Percentiles rank a stretch among this genome's conserved stretches.
Conservation (phyloP, 2,329 filamentous ascomycete genomes). For the Ophiocordyceps camponoti-saundersi region DNA sequence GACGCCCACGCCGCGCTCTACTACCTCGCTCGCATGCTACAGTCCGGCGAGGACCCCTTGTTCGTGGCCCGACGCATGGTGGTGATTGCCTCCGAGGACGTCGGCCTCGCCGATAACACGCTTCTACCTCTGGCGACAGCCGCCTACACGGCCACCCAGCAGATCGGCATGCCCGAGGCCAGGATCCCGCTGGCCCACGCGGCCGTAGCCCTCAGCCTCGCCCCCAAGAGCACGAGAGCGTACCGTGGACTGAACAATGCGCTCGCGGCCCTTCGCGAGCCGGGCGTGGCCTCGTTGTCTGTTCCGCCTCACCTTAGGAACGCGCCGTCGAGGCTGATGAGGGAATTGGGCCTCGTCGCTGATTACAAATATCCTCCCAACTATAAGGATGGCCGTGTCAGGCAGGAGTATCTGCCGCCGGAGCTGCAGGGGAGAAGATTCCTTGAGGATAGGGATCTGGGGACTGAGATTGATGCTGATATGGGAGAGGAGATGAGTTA, state of each 20-base stretch:
- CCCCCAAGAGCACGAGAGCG: conserved; percentile 72
- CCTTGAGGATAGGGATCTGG: conserved; percentile 65
- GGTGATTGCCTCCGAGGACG: conserved; percentile 86
- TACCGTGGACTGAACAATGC: conserved; percentile 74
- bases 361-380: conserved; percentile 97
- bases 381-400: conserved; percentile 64
- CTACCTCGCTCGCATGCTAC: conserved; percentile 89
- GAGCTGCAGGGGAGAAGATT: conserved; percentile 54
- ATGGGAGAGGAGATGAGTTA: conserved; percentile 14
- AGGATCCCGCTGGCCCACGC: conserved; percentile 83
- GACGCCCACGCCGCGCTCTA: conserved; percentile 81
- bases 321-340: conserved; percentile 83
- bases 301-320: conserved; percentile 82
- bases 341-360: conserved; percentile 75
- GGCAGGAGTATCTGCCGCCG: conserved; percentile 81
- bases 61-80: conserved; percentile 88
- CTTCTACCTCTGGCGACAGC: conserved; percentile 74
- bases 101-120: conserved; percentile 75
- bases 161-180: conserved; percentile 89
- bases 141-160: conserved; percentile 74
- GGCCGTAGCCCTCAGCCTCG: conserved; percentile 61
- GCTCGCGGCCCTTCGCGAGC: conserved; percentile 62
- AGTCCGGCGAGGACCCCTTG: conserved; percentile 83
- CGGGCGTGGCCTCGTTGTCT: conserved; percentile 63
- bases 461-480: conserved; percentile 60